These are phyloP conservation scores for Umbelopsis sp. DNA, from an alignment of 192 early-diverging fungal species.

Conservation along the genomic window DNA sequence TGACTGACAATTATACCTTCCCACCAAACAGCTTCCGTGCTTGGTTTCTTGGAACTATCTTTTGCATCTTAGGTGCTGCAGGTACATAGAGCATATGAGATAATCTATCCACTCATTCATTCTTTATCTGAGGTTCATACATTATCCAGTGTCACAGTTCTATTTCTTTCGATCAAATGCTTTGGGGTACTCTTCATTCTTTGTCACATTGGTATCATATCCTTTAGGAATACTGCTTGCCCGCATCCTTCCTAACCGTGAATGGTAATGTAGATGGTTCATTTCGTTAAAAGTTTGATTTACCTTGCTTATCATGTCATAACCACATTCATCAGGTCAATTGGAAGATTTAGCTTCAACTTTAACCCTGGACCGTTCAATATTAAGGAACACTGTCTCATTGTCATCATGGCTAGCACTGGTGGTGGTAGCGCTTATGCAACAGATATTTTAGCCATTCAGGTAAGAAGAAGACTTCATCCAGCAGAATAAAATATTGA, in stretches of 20 bases:
- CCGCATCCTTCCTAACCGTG: neutral
- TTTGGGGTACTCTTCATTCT: conserved; percentile 12
- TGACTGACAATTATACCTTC: neutral
- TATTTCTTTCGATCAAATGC: conserved; percentile 18
- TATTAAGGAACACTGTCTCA: conserved; percentile 50
- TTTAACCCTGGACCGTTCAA: conserved; percentile 52
- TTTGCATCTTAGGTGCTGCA: conserved; percentile 7
- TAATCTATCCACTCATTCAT: neutral
- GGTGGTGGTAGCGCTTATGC: conserved; percentile 44
- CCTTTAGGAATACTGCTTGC: conserved; percentile 13
- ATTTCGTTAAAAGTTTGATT: neutral
- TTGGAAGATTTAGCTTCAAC: conserved; percentile 1
- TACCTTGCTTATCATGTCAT: neutral
- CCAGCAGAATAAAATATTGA: neutral
- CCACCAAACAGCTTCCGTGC: neutral
- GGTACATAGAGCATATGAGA: neutral
- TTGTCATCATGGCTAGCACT: conserved; percentile 47
- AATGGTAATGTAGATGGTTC: neutral
- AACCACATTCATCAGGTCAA: neutral
- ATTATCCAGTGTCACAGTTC: neutral
- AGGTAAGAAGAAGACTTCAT: neutral
- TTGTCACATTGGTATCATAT: conserved; percentile 21
- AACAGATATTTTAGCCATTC: conserved; percentile 35
- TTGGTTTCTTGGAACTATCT: conserved; percentile 7
- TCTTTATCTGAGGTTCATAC: neutral